Percentiles rank a stretch among this genome's conserved stretches.
phyloP scores from a whole-genome alignment of 768 basidiomycete genomes.

The Mycena vitilis region DNA sequence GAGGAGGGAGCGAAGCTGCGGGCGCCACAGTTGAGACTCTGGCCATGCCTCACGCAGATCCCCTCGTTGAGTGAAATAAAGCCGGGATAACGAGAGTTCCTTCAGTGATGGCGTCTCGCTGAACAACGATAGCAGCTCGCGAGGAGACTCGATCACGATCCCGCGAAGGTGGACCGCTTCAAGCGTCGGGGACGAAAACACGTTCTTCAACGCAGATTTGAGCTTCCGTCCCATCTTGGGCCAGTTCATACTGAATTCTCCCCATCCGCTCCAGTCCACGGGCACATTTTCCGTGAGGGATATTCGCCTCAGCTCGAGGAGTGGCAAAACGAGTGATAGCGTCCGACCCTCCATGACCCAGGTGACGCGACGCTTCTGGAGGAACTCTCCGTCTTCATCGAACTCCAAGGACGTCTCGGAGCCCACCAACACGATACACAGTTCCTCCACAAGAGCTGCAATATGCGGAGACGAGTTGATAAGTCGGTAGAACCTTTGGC shows the following conservation, averaged over 20 bases:
- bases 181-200: background rate
- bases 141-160: constrained; percentile 7
- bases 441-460: background rate
- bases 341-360: background rate
- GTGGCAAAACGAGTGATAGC: constrained; percentile 3
- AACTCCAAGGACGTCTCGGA: constrained; percentile 2
- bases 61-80: background rate
- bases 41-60: constrained; percentile 1
- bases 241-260: constrained; percentile 9
- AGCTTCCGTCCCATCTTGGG: background rate
- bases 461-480: background rate
- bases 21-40: constrained; percentile 4
- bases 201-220: background rate
- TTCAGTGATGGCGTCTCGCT: constrained; percentile 9
- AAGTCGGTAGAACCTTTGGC: background rate
- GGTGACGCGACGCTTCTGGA: background rate
- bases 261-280: background rate
- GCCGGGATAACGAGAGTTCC: background rate
- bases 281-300: constrained; percentile 11
- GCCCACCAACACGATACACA: constrained; percentile 4
- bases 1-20: constrained; percentile 7
- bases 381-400: background rate
- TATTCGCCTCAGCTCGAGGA: constrained; percentile 7
- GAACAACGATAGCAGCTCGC: constrained; percentile 15
- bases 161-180: constrained; percentile 19